Percentiles rank a stretch among this genome's conserved stretches.
These are phyloP conservation scores for Microbotryum scabiosae DNA, from an alignment of 1,284 basidiomycete species.

Conservation along the genomic window DNA sequence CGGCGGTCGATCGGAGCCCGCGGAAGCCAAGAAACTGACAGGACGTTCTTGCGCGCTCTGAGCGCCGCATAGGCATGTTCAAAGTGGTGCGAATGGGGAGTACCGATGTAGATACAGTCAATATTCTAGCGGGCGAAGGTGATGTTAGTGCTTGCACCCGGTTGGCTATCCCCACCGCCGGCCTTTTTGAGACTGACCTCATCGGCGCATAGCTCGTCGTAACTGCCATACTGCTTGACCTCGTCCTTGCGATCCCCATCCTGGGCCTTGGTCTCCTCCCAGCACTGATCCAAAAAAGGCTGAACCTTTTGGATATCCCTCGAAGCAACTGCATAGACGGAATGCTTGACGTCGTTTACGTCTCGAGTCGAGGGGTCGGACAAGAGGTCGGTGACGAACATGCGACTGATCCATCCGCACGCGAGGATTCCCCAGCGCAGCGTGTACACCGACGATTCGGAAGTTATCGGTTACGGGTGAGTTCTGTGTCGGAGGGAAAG, in stretches of 20 bases:
- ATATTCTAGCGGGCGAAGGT: slow-evolving; percentile 35
- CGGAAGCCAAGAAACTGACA: slow-evolving; percentile 14
- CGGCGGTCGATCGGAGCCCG: background rate
- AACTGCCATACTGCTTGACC: slow-evolving; percentile 36
- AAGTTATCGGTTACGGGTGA: too few species aligned
- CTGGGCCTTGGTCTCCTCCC: slow-evolving; percentile 34
- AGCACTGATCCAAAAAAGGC: slow-evolving; percentile 40
- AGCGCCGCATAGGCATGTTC: slow-evolving; percentile 41
- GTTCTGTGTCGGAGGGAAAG: too few species aligned
- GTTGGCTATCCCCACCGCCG: background rate
- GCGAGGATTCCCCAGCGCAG: background rate
- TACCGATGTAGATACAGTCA: slow-evolving; percentile 46
- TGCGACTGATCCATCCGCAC: slow-evolving; percentile 37
- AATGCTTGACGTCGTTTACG: slow-evolving; percentile 43
- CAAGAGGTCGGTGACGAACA: slow-evolving; percentile 42
- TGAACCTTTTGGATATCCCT: slow-evolving; percentile 39
- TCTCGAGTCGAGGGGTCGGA: slow-evolving; percentile 38
- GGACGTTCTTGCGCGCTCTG: slow-evolving; percentile 43
- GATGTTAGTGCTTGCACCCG: too few species aligned
- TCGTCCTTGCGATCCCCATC: slow-evolving; percentile 29
- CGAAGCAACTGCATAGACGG: slow-evolving; percentile 45
- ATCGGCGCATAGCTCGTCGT: slow-evolving; percentile 42
- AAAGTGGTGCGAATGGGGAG: slow-evolving; percentile 45
- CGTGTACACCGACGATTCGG: too few species aligned
- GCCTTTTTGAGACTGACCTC: slow-evolving; percentile 16